These are phyloP conservation scores for Kodamaea jinghongensis DNA, from an alignment of 805 yeast genomes.

Conservation along the genomic window DNA sequence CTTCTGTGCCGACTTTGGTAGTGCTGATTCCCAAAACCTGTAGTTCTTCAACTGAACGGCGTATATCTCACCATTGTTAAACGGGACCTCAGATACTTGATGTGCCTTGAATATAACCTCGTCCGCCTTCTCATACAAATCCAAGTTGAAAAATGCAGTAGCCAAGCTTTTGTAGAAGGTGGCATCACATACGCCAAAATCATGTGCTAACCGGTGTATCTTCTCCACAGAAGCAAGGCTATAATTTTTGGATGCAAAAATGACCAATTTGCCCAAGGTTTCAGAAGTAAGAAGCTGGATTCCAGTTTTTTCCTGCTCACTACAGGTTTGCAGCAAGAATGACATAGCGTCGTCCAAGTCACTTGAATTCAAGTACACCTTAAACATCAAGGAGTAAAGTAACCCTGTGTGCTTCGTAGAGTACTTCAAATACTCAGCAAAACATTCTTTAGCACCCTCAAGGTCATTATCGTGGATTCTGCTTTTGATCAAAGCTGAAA, in stretches of 20 bases:
- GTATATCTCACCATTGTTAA: constrained; percentile 24
- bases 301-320: constrained; percentile 14
- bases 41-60: constrained; percentile 29
- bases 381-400: constrained; percentile 29
- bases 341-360: constrained; percentile 26
- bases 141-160: constrained; percentile 27
- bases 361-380: constrained; percentile 23
- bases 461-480: constrained; percentile 36
- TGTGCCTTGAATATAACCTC: constrained; percentile 31
- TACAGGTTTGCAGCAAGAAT: constrained; percentile 22
- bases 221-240: constrained; percentile 19
- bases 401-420: constrained; percentile 21
- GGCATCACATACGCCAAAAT: constrained; percentile 20
- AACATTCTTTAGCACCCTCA: constrained; percentile 31
- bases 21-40: constrained; percentile 25
- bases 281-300: constrained; percentile 17
- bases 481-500: constrained; percentile 46
- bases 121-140: constrained; percentile 34
- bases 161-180: constrained; percentile 26
- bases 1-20: constrained; percentile 11
- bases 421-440: constrained; percentile 21
- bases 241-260: constrained; percentile 20
- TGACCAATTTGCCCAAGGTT: constrained; percentile 18
- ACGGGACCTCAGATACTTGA: constrained; percentile 26
- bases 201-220: constrained; percentile 17